These are phyloP conservation scores for Stachybotrys echinatus DNA, from an alignment of 2,329 filamentous ascomycete species.

Conservation along the genomic window DNA sequence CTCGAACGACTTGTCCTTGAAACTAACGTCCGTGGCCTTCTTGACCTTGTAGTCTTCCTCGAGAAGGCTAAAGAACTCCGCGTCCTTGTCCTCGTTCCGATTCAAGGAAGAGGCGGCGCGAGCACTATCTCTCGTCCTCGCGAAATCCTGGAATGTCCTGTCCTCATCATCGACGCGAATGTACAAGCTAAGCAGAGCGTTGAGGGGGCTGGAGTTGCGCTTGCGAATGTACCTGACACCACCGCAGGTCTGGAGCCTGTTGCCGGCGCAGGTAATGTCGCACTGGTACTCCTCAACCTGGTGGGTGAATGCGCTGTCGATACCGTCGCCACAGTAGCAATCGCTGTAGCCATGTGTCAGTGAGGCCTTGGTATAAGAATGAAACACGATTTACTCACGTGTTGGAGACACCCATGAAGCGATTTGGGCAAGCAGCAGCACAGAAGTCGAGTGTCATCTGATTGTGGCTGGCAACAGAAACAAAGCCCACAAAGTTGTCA, in stretches of 20 bases:
- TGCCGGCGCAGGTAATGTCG: conserved; percentile 14
- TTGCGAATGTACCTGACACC: conserved; percentile 8
- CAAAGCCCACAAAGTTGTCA: conserved; percentile 16
- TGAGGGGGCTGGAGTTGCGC: conserved; percentile 10
- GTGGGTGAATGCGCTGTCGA: too few species aligned
- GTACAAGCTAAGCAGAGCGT: conserved; percentile 14
- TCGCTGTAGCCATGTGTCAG: conserved; percentile 7
- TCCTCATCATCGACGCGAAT: not conserved
- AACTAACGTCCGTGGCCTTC: too few species aligned
- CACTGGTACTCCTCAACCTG: conserved; percentile 6
- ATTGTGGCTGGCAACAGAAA: conserved; percentile 5
- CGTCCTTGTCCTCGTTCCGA: not conserved
- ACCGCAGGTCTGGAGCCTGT: conserved; percentile 14
- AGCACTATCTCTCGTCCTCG: too few species aligned
- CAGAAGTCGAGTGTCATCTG: conserved; percentile 19
- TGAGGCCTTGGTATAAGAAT: accelerated
- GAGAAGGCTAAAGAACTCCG: too few species aligned
- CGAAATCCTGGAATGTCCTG: not conserved
- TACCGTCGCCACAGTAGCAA: conserved; percentile 15
- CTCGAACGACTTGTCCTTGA: not conserved
- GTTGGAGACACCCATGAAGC: conserved; percentile 19
- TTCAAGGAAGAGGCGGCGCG: too few species aligned
- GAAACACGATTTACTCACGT: conserved; percentile 16
- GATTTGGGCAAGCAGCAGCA: conserved; percentile 12
- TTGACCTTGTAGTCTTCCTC: not conserved